Percentiles rank a stretch among this genome's conserved stretches.
Conservation (phyloP, 176 grass and related monocot species). For the Aegilops tauschii region DNA sequence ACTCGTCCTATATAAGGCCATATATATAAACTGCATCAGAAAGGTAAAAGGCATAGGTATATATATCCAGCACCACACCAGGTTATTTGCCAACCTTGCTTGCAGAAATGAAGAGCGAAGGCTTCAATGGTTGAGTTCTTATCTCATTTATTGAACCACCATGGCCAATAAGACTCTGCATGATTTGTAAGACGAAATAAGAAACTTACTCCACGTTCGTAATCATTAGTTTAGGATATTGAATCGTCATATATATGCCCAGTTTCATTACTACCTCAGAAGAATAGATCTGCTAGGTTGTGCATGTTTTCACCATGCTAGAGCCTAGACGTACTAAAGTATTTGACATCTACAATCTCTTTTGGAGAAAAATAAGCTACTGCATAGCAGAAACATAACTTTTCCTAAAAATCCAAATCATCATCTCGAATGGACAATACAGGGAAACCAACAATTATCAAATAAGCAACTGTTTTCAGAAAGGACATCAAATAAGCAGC, state of each 20-base stretch:
- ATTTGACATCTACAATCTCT: not conserved
- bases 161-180: constrained; percentile 80
- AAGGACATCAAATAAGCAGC: not conserved
- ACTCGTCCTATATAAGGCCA: constrained; percentile 70
- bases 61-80: not conserved
- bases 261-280: not conserved
- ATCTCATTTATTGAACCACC: constrained; percentile 84
- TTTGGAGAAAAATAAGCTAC: not conserved
- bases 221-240: constrained; percentile 6
- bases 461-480: not conserved
- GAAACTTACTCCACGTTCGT: not conserved
- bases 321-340: not conserved
- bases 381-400: not conserved
- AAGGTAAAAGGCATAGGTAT: not conserved
- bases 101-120: constrained; percentile 88
- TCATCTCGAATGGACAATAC: not conserved
- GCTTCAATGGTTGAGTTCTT: constrained; percentile 69
- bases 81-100: constrained; percentile 64
- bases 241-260: not conserved
- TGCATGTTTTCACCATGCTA: not conserved
- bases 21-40: constrained; percentile 19
- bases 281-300: not conserved
- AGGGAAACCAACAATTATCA: not conserved
- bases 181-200: constrained; percentile 20
- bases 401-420: constrained; percentile 6